Base-by-base conservation (phyloP, 352 stramenopile genomes). In the Pythium biforme region DNA sequence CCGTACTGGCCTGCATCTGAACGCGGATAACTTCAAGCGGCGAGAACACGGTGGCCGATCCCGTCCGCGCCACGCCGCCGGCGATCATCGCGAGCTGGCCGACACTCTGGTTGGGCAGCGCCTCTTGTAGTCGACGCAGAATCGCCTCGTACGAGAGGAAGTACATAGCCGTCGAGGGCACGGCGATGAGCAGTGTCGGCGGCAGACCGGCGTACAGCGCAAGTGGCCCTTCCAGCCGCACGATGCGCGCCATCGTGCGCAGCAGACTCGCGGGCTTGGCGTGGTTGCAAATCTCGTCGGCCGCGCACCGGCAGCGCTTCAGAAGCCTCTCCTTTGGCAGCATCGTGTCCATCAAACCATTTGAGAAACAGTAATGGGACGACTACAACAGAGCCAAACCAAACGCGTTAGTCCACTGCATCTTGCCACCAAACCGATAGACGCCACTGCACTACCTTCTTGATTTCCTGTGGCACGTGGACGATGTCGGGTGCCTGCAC, bases 111-210 rank as follows among this genome's bases (percentile, higher is more conserved):
- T 73, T 56, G 3, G 81, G 81, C 50, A 80, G 79, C 7, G 64
- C 14, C 10, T 60, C 56, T 52, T 75, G 80, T 12, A 80, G 60
- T 25, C 59, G 50, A 17, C 70, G 62, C 17, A 83, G 62, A 11
- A 96, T 59, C 52, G 86, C 59, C 55, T 98, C 96, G 62, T 99
- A 99, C 2, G 81, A 86, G 5, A 90, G 90, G 65, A 98, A 98
- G 68, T 98, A 98, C 33, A 98, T 68, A 8, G 95, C 90, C 0
- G 93, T 98, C 40, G 93, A 97, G 0, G 96, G 94, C 14, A 98
- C 77, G 1, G 89, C 89, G 66, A 97, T 97, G 27, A 97, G 59
- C 19, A 99, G 62, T 8, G 92, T 98, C 8, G 95, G 92, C 10
- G 75, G 66, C 10, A 98, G 66, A 3, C 93, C 93, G 9, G 85